Conservation (phyloP, 768 basidiomycete species). For the Kwoniella newhampshirensis region DNA sequence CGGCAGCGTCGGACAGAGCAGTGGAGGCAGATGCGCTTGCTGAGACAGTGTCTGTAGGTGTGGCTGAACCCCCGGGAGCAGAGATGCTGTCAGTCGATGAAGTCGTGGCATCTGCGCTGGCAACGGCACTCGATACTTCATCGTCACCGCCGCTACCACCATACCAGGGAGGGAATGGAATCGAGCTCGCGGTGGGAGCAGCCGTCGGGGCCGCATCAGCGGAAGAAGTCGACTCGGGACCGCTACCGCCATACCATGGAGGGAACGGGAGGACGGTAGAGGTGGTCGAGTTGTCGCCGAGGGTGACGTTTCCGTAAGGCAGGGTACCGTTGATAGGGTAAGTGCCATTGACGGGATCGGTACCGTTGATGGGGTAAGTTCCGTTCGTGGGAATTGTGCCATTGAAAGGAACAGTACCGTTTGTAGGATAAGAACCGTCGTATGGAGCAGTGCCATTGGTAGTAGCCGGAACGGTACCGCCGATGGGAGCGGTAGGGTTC, state of each 20-base stretch:
- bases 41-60: no score
- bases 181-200: neutral
- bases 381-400: neutral
- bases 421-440: neutral
- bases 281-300: neutral
- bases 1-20: neutral
- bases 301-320: neutral
- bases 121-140: neutral
- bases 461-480: neutral
- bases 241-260: slow-evolving; percentile 19
- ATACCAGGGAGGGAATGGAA: slow-evolving; percentile 8
- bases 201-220: neutral
- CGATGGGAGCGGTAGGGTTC: slow-evolving; percentile 9
- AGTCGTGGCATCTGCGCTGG: slow-evolving; percentile 2
- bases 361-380: slow-evolving; percentile 13
- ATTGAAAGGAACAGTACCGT: neutral
- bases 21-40: neutral
- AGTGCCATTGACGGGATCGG: slow-evolving; percentile 18
- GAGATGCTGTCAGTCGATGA: no score
- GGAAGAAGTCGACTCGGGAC: neutral
- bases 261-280: neutral
- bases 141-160: slow-evolving; percentile 9
- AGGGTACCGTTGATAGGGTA: neutral
- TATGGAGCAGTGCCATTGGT: neutral
- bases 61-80: no score